Evolutionary conservation across 176 grass and related monocot species (phyloP), one percentile per base, ranked within the genome.

Genomic region (Cenchrus fungigraminus): DNA sequence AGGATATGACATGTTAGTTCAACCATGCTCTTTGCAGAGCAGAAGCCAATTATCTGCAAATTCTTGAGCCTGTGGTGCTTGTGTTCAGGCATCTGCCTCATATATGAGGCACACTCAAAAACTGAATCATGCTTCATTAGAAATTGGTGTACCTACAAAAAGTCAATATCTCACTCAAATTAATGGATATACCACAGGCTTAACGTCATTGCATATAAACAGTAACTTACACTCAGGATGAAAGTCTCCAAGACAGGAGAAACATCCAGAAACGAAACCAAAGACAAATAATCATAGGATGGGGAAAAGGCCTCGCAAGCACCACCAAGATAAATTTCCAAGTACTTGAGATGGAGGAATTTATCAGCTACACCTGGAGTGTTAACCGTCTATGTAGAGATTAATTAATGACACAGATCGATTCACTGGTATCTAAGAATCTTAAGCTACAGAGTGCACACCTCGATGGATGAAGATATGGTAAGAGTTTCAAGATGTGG

Each of bases 11-110:
- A 74, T 55, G 72, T 34, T 10, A 75, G 0, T 17, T 58, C 73
- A 76, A 76, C 53, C 53, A 76, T 58, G 31, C 73, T 76, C 32
- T 58, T 76, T n/a, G 73, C 73, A 58, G 73, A 76, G 53, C 73
- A 58, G 73, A 76, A 76, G 53, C 73, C 73, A 13, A n/a, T 58
- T 17, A 76, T 58, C 17, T 40, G 52, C 53, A 76, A 53, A 17
- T 76, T 42, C 32, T 14, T 76, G 53, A 76, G 73, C 28, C 49
- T 76, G 8, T 57, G 1, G 37, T 76, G 52, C 73, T 76, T 42
- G 72, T 16, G 49, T 6, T 8, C 71, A 53, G 14, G 29, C 2
- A 54, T 74, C 13, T 54, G 25, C 25, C 49, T 74, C 71, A 74
- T 31, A 34, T 16, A 6, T 1, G 49, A 74, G 71, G 28, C 71